Evolutionary conservation across 495 filamentous ascomycete genomes (phyloP).

Genomic region (Annulohypoxylon maeteangense): DNA sequence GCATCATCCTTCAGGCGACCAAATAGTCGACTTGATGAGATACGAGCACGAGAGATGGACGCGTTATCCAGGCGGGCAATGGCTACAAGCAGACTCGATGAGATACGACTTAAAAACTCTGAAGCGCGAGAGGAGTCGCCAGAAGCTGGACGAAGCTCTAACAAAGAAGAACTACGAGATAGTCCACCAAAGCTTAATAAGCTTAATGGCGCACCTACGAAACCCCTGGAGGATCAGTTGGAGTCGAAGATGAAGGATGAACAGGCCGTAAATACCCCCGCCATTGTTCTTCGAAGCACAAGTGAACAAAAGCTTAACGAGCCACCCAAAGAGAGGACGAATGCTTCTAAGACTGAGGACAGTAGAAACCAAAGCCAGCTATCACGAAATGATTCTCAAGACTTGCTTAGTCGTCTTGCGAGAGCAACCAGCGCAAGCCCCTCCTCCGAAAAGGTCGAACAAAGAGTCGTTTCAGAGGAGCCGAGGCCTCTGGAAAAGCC

Average conservation of each 20-base stretch:
- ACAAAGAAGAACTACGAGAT: conserved; percentile 21
- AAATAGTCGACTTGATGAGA: conserved; percentile 62
- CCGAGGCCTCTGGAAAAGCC: neutral
- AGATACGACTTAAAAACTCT: conserved; percentile 65
- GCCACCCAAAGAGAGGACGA: conserved; percentile 1
- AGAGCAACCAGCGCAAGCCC: conserved; percentile 69
- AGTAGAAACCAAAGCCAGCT: conserved; percentile 5
- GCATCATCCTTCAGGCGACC: conserved; percentile 34
- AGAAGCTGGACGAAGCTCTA: conserved; percentile 25
- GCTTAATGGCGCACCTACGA: conserved; percentile 28
- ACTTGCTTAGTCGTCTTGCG: conserved; percentile 72
- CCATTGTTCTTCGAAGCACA: conserved; percentile 58
- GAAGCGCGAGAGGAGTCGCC: conserved; percentile 50
- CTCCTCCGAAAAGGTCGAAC: conserved; percentile 21
- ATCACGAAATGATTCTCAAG: conserved; percentile 67
- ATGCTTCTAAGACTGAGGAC: neutral
- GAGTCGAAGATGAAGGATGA: conserved; percentile 45
- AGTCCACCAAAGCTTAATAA: conserved; percentile 21
- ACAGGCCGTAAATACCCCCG: conserved; percentile 58
- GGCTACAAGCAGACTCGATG: conserved; percentile 66
- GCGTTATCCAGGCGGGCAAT: conserved; percentile 67
- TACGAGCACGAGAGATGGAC: conserved; percentile 68
- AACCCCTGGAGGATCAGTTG: conserved; percentile 49
- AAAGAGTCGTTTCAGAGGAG: conserved; percentile 21
- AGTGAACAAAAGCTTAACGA: conserved; percentile 8